Base-by-base conservation (phyloP, 2,329 filamentous ascomycete genomes). In the Setomelanomma holmii region DNA sequence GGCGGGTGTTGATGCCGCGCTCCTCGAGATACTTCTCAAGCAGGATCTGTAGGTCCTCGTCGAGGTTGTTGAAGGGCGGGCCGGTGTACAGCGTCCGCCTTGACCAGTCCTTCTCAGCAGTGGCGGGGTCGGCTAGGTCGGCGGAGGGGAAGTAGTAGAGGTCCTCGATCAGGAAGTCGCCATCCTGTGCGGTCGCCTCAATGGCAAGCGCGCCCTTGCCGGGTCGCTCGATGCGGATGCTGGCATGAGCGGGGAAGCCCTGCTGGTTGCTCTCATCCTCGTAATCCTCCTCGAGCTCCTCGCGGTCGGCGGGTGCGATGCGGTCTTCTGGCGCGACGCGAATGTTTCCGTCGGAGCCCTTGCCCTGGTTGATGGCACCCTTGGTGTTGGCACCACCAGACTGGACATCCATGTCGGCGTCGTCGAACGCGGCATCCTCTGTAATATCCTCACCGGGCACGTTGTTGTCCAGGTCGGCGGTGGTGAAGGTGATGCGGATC, bases 21-120 rank as follows among this genome's bases (percentile, higher is more conserved):
- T 97, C 95, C 77, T 96, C 92, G 59, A 99, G 85, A 80, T 93
- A 99, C 66, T 89, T 86, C 84, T 98, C 93, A 74, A 98, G 83
- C 66, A 96, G 84, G 47, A 91, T 84, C 82, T 98, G 93, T 39
- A 99, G 85, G 74, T 98, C 93, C 80, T 97, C 92, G 73, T 99
- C 95, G 53, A 99, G 86, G 81, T 91, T 96, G 78, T 87, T 88
- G 76, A 97, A 98, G 49, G 91, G 90, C 56, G 95, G 95, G 49
- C 95, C 95, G 36, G 90, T 88, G 80, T 98, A 99, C 63, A 92
- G 78, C 59, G 87, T 86, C 75, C 89, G 85, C 69, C 91, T 84
- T 66, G 85, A 80, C 83, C 91, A 92, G 63, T 89, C 86, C 72
- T 86, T 84, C 70, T 96, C 91, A 60, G 91, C 87, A 44, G 83